Conservation (phyloP, 2,329 filamentous ascomycete species). For the Hirsutella minnesotensis region DNA sequence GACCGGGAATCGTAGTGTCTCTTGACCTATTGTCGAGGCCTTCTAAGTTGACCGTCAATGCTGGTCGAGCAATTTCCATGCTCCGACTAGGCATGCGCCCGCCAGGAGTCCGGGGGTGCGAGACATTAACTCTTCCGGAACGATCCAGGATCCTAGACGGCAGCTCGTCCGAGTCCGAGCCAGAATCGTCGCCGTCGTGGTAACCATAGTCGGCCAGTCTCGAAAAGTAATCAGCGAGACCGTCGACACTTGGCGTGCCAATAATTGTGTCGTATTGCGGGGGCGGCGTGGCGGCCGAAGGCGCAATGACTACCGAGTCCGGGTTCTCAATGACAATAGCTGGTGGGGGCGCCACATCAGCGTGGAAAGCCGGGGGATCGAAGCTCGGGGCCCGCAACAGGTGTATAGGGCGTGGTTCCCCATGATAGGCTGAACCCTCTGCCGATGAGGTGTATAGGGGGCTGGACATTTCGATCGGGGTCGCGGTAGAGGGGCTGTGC, state of each 20-base stretch:
- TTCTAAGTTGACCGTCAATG: slow-evolving; percentile 5
- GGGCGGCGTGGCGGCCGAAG: slow-evolving; percentile 58
- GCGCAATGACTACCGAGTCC: slow-evolving; percentile 6
- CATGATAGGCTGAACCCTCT: slow-evolving; percentile 4
- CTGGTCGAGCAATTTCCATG: slow-evolving; percentile 37
- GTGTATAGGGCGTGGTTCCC: slow-evolving; percentile 62
- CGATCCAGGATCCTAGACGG: slow-evolving; percentile 35
- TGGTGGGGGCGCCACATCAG: slow-evolving; percentile 40
- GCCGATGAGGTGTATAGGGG: slow-evolving; percentile 4
- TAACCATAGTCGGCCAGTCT: slow-evolving; percentile 62
- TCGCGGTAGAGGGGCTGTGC: slow-evolving; percentile 17
- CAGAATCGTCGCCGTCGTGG: slow-evolving; percentile 24
- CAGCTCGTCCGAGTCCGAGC: slow-evolving; percentile 30
- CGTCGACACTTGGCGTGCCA: slow-evolving; percentile 53
- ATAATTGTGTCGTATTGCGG: slow-evolving; percentile 75
- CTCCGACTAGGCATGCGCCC: slow-evolving; percentile 43
- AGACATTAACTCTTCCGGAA: slow-evolving; percentile 44
- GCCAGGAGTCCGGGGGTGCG: slow-evolving; percentile 43
- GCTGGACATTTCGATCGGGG: slow-evolving; percentile 11
- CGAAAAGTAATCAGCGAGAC: slow-evolving; percentile 77
- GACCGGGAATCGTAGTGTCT: neutral
- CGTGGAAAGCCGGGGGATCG: slow-evolving; percentile 78
- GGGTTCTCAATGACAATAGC: slow-evolving; percentile 13
- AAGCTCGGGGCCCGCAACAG: slow-evolving; percentile 74
- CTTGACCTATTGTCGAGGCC: neutral